Base-by-base conservation (phyloP, 2,329 filamentous ascomycete species). In the Aspergillus sp. region DNA sequence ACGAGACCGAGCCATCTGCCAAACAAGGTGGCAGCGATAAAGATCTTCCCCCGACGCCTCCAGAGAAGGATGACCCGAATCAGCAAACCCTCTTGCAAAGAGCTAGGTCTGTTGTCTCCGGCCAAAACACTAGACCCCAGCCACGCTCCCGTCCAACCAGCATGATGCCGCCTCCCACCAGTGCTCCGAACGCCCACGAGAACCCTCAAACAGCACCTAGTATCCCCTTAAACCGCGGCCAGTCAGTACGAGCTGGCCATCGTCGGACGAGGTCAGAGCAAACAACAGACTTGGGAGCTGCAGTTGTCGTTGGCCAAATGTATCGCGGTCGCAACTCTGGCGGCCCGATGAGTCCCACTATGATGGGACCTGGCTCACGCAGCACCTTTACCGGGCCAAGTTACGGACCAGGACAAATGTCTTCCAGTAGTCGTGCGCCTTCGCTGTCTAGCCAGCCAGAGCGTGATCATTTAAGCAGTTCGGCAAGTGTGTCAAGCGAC, bases 261-360 rank as follows among this genome's bases (percentile, higher is more conserved):
- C 78, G 78, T 55, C 72, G 80, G 53, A 75, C 79, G n/a, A 75
- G 80, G 52, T 82, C 80, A 24, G 80, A 82, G 53, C 77, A 79
- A 61, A 68, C 74, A 61, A 68, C 74, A 11, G 74, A 75, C 57
- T 67, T 72, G 46, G 70, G 75, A 52, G 87, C 86, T 17, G 89
- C 90, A 7, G 86, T 83, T 59, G 84, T 96, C 31, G 88, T 96
- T 49, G 91, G 90, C 67, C 92, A 93, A 74, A 96, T 96, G 90
- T 96, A 96, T 78, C 88, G 88, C 68, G 89, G 89, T 14, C 84
- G 75, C 19, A 73, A 74, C 48, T 77, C 77, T 6, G 73, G 74
- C 14, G 84, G 89, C 21, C 81, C 70, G 51, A 77, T 78, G 80
- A 86, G 73, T 77, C 86, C 66, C 77, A 87, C 74, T 17, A 57